A percentile compares a stretch with the other conserved stretches of the same genome.
Conservation (phyloP, 345 rosid species). For the Salix suchowensis region DNA sequence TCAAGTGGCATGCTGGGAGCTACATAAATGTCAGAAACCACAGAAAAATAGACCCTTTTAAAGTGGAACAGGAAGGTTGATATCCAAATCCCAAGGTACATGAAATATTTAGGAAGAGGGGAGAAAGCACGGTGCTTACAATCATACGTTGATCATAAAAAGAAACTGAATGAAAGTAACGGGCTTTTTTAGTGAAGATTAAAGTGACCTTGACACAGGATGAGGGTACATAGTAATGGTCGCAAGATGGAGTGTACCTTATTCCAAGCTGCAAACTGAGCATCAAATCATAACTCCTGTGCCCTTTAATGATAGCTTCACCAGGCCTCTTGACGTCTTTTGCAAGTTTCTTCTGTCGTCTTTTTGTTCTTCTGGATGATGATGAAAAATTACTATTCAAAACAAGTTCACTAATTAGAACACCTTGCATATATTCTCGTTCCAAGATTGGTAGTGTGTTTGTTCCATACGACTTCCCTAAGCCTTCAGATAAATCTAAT, state of each 20-base stretch:
- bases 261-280: conserved; percentile 94
- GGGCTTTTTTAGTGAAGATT: too few relatives aligned
- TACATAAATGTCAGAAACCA: too few relatives aligned
- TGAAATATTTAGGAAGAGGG: neutral
- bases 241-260: conserved; percentile 39
- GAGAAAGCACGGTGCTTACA: neutral
- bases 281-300: conserved; percentile 95
- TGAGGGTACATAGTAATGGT: neutral
- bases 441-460: conserved; percentile 62
- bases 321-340: conserved; percentile 90
- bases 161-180: too few relatives aligned
- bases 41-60: too few relatives aligned
- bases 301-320: conserved; percentile 93
- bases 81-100: neutral
- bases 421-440: conserved; percentile 97
- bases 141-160: too few relatives aligned
- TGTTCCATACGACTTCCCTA: conserved; percentile 32
- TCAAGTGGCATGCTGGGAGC: too few relatives aligned
- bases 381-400: conserved; percentile 58
- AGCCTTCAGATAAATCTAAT: conserved; percentile 42
- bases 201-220: neutral
- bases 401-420: conserved; percentile 85
- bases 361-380: conserved; percentile 70
- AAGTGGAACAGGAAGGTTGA: too few relatives aligned
- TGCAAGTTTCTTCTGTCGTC: conserved; percentile 57